phyloP scores from a whole-genome alignment of 2,329 filamentous ascomycete species.

The Tolypocladium paradoxum region DNA sequence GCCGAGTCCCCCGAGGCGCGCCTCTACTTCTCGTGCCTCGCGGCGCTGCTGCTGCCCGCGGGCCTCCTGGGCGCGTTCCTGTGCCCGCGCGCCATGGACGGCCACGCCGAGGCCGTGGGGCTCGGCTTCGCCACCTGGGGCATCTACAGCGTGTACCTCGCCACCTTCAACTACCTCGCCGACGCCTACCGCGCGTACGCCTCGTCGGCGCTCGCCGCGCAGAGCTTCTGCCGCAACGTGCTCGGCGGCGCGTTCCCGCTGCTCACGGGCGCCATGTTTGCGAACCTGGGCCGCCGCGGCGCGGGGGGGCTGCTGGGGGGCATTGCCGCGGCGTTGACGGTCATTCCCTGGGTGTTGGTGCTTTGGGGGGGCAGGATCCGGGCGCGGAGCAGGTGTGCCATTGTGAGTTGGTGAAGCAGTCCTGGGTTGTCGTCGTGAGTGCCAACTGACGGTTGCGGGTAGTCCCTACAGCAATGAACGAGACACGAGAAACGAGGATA shows the following conservation, averaged over 20 bases:
- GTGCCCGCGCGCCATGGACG: slow-evolving; percentile 11
- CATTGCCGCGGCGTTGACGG: slow-evolving; percentile 55
- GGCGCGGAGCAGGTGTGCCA: slow-evolving; percentile 65
- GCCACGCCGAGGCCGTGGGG: slow-evolving; percentile 35
- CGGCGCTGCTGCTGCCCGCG: slow-evolving; percentile 62
- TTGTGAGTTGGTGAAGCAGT: slow-evolving; percentile 27
- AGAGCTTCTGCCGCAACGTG: slow-evolving; percentile 78
- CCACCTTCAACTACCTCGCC: slow-evolving; percentile 87
- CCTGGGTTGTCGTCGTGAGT: not conserved
- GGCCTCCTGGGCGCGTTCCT: slow-evolving; percentile 52
- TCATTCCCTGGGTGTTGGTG: slow-evolving; percentile 80
- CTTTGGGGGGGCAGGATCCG: slow-evolving; percentile 70
- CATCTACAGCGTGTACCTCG: slow-evolving; percentile 77
- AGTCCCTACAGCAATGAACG: not conserved
- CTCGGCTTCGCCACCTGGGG: slow-evolving; percentile 70
- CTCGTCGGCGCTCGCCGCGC: slow-evolving; percentile 74
- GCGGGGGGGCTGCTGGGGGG: slow-evolving; percentile 69
- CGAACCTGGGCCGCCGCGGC: slow-evolving; percentile 55
- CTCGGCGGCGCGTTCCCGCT: slow-evolving; percentile 74
- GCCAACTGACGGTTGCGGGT: not conserved
- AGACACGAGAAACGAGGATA: not conserved
- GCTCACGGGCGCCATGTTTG: slow-evolving; percentile 64
- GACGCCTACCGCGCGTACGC: slow-evolving; percentile 81
- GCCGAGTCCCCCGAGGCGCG: slow-evolving; percentile 59
- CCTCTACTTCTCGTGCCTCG: slow-evolving; percentile 74